Conservation (phyloP, 768 basidiomycete genomes). For the Trametopsis cervina region DNA sequence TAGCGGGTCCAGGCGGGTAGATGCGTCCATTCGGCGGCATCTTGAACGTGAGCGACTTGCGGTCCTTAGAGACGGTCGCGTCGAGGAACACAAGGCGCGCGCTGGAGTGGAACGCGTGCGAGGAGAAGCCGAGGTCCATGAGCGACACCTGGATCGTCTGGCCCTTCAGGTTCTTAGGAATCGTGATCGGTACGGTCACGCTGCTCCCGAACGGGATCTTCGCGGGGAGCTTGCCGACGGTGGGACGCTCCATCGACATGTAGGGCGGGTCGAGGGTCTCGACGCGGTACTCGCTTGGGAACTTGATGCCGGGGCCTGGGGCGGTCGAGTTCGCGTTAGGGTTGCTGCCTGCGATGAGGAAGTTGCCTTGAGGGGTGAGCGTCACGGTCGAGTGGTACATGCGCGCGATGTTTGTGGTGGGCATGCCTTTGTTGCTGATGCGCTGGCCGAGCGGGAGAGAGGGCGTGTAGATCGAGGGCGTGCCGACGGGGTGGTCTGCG, state of each 20-base stretch:
- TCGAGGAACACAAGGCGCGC: slow-evolving; percentile 29
- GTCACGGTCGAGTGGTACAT: slow-evolving; percentile 59
- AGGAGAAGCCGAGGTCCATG: slow-evolving; percentile 31
- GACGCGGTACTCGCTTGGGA: slow-evolving; percentile 26
- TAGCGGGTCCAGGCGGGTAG: slow-evolving; percentile 27
- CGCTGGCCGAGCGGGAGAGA: slow-evolving; percentile 34
- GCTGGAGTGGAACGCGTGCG: slow-evolving; percentile 31
- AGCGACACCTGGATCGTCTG: slow-evolving; percentile 21
- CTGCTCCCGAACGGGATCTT: slow-evolving; percentile 26
- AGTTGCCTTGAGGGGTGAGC: slow-evolving; percentile 46
- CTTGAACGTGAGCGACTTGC: slow-evolving; percentile 25
- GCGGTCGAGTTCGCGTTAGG: slow-evolving; percentile 31
- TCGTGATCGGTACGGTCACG: slow-evolving; percentile 27
- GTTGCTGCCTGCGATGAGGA: slow-evolving; percentile 41
- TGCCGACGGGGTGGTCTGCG: slow-evolving; percentile 24
- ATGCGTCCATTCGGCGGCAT: slow-evolving; percentile 30
- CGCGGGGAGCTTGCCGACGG: slow-evolving; percentile 20
- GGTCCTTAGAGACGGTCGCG: slow-evolving; percentile 21
- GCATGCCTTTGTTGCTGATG: slow-evolving; percentile 41
- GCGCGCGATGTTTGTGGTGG: slow-evolving; percentile 38
- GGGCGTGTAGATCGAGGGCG: slow-evolving; percentile 44
- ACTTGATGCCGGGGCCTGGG: slow-evolving; percentile 13
- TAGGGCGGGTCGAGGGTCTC: slow-evolving; percentile 29
- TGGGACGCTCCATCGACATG: slow-evolving; percentile 23
- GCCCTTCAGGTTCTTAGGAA: slow-evolving; percentile 20